Base-by-base conservation (phyloP, 768 basidiomycete species). In the Suillus alpinus region DNA sequence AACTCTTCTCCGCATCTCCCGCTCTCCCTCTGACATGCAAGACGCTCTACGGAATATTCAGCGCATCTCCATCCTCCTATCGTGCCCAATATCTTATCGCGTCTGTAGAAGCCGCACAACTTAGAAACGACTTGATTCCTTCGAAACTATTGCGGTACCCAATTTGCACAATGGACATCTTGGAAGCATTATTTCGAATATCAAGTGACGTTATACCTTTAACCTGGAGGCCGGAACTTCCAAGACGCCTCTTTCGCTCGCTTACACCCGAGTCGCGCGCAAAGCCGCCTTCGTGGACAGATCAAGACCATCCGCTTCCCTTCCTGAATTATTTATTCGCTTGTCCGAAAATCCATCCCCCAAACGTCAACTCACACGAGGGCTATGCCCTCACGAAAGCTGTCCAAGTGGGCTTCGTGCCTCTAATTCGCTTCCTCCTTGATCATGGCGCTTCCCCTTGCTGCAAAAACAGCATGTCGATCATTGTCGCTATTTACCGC, bases 361-460 rank as follows among this genome's bases (percentile, higher is more conserved):
- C 86, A 1, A 76, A 86, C 34, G 68, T 81, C 13, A 85, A 95
- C 71, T 83, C 90, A 8, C 80, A 91, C 71, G 79, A 83, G 3
- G 95, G 95, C 1, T 97, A 95, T 68, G 87, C 89, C 0, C 84
- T 97, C 43, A 86, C 86, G 16, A 86, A 84, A 64, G 93, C 95
- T 1, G 91, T 94, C 1, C 79, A 87, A 40, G 85, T 83, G 0
- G 77, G 77, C 23, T 87, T 88, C 63, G 58, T 80, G 1, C 85
- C 87, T 3, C 82, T 97, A 8, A 78, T 94, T 1, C 76, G 72
- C 26, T 87, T 92, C 65, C 80, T 98, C 16, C 84, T 97, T 53
- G 76, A 78, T 3, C 77, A 86, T 20, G 89, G 86, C 3, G 94
- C 92, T 0, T 88, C 87, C 12, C 94, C 95, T 0, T 68, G 68